Evolutionary conservation across 108 stramenopile species (phyloP).

Genomic region (Fragilariopsis cylindrus): DNA sequence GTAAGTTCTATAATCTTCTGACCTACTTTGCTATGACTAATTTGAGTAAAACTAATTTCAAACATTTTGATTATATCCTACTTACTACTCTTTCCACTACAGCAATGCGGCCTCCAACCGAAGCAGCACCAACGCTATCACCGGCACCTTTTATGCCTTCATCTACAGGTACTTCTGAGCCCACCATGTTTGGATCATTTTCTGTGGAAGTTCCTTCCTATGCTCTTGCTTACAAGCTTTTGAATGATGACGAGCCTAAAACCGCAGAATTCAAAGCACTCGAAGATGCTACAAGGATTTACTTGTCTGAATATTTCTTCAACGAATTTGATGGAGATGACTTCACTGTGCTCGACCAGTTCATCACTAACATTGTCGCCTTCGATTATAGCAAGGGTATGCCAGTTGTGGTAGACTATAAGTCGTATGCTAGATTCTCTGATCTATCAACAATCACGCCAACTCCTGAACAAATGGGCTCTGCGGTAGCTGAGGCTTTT

Average conservation of each 20-base stretch:
- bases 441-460: conserved; percentile 16
- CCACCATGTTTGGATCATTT: conserved; percentile 24
- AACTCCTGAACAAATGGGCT: conserved; percentile 21
- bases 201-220: conserved; percentile 15
- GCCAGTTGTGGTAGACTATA: conserved; percentile 22
- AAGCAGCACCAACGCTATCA: not conserved
- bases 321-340: conserved; percentile 24
- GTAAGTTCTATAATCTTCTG: not conserved
- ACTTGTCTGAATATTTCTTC: conserved; percentile 31
- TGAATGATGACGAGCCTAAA: conserved; percentile 10
- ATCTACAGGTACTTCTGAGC: conserved; percentile 11
- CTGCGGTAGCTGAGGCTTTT: conserved; percentile 27
- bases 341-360: conserved; percentile 24
- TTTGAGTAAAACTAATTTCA: not conserved
- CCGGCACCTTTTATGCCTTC: not conserved
- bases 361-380: conserved; percentile 22
- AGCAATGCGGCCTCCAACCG: conserved; percentile 17
- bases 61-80: no score
- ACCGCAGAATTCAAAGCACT: conserved; percentile 26
- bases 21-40: no score
- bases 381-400: not conserved
- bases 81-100: not conserved
- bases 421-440: conserved; percentile 27
- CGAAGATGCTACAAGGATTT: conserved; percentile 24
- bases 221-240: conserved; percentile 21